phyloP scores from a whole-genome alignment of 768 basidiomycete genomes.

The Auriscalpium microsporum region DNA sequence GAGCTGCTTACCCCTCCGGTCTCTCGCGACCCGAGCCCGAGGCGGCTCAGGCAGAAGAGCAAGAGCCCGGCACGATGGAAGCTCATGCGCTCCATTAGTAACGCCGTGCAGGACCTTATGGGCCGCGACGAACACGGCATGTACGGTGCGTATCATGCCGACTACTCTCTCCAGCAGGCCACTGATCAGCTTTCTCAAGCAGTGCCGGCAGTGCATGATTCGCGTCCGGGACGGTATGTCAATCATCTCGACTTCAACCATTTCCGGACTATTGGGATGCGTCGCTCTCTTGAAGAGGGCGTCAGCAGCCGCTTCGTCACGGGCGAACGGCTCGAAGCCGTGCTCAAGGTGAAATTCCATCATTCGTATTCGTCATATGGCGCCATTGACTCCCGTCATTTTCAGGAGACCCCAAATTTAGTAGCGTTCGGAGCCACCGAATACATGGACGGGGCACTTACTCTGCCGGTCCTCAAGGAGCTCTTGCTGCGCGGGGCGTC shows the following conservation, averaged over 20 bases:
- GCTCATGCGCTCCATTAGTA: slow-evolving; percentile 67
- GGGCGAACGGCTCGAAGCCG: slow-evolving; percentile 68
- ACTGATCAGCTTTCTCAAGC: neutral
- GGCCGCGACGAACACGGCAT: slow-evolving; percentile 56
- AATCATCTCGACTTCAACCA: slow-evolving; percentile 91
- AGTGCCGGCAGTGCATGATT: slow-evolving; percentile 66
- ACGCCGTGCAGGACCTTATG: slow-evolving; percentile 67
- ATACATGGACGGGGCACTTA: slow-evolving; percentile 94
- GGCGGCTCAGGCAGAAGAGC: slow-evolving; percentile 66
- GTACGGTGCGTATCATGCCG: slow-evolving; percentile 46
- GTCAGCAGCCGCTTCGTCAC: slow-evolving; percentile 90
- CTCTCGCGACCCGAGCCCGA: slow-evolving; percentile 78
- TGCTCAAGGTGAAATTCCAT: slow-evolving; percentile 54
- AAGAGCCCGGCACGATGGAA: slow-evolving; percentile 81
- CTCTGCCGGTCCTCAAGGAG: slow-evolving; percentile 77
- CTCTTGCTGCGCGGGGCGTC: slow-evolving; percentile 79
- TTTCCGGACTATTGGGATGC: slow-evolving; percentile 95
- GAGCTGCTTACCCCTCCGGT: slow-evolving; percentile 73
- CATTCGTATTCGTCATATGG: neutral
- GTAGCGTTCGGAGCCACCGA: slow-evolving; percentile 91
- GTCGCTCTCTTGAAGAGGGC: slow-evolving; percentile 85
- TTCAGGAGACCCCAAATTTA: slow-evolving; percentile 85
- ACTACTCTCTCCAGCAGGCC: slow-evolving; percentile 3
- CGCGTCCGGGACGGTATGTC: slow-evolving; percentile 72
- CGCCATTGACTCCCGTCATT: neutral